phyloP scores from a whole-genome alignment of 805 yeast genomes.

The Lipomyces chichibuensis region DNA sequence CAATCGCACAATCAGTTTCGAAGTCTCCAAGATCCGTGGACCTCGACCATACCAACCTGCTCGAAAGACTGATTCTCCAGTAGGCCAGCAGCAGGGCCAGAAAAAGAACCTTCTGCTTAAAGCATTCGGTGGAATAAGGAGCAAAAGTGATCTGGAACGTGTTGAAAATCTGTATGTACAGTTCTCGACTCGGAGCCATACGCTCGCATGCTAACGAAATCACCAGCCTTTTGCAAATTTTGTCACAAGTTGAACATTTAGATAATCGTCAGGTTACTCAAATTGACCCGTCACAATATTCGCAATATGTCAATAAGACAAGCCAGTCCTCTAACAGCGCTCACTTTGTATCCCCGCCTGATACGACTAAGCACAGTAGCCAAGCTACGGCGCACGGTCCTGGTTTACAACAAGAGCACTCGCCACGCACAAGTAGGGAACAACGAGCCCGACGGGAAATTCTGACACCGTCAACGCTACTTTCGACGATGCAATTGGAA shows the following conservation, averaged over 20 bases:
- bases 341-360: not conserved
- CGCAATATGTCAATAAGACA: not conserved
- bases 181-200: not conserved
- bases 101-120: slow-evolving; percentile 20
- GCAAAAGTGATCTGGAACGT: slow-evolving; percentile 18
- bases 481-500: not conserved
- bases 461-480: not conserved
- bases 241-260: slow-evolving; percentile 21
- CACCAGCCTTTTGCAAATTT: slow-evolving; percentile 18
- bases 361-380: not conserved
- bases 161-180: slow-evolving; percentile 26
- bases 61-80: not conserved
- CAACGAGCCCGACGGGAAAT: not conserved
- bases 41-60: slow-evolving; percentile 7
- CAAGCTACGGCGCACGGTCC: not conserved
- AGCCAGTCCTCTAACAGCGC: not conserved
- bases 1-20: not conserved
- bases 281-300: not conserved
- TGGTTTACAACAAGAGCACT: not conserved
- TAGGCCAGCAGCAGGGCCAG: not conserved
- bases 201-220: not conserved
- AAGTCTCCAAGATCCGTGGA: slow-evolving; percentile 7
- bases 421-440: not conserved
- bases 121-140: slow-evolving; percentile 18
- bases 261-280: slow-evolving; percentile 5